Evolutionary conservation across 306 rosid species (phyloP), one percentile per base, ranked within the genome.

Genomic region (Vachellia collinsii): DNA sequence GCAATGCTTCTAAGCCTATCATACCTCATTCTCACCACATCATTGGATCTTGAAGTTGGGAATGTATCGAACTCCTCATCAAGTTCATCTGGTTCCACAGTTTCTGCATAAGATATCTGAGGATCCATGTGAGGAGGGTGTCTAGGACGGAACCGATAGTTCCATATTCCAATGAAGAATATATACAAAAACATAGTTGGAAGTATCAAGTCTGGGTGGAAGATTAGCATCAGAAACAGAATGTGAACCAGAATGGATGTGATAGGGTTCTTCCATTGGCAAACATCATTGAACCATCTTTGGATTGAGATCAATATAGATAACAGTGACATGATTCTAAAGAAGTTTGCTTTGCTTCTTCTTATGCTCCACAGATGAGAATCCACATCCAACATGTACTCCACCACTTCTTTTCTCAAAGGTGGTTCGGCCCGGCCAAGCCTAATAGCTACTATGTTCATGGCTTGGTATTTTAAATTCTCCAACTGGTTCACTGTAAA

Each of bases 361-460:
- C 98, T 89, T 94, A 94, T 94, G 79, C 98, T 94, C 98, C 98
- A 92, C 83, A 92, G 61, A 36, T 89, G 92, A 11, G 98, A 92
- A 85, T 94, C 97, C 20, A 91, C 90, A 75, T 94, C 97, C 37
- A 94, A 34, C 97, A 94, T 91, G 91, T 86, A 92, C 77, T 92
- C 98, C 61, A 94, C 91, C 36, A 94, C 93, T 43, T 94, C 98
- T 76, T 92, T 94, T 73, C 98, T 85, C 5, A 91, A 82, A 11
- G 97, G 97, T 0, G 98, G 97, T 80, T 94, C 98, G 1, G 98
- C 97, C 76, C 97, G 65, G 72, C 94, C 79, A 1, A 92, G 91
- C 87, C 93, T 88, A 4, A 6, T 39, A 0, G 94, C 95, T 25
- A 94, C 98, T 17, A 91, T 91, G 64, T 83, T 89, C 97, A 91